phyloP scores from a whole-genome alignment of 768 basidiomycete species.

The Xerocomus spinulosus region DNA sequence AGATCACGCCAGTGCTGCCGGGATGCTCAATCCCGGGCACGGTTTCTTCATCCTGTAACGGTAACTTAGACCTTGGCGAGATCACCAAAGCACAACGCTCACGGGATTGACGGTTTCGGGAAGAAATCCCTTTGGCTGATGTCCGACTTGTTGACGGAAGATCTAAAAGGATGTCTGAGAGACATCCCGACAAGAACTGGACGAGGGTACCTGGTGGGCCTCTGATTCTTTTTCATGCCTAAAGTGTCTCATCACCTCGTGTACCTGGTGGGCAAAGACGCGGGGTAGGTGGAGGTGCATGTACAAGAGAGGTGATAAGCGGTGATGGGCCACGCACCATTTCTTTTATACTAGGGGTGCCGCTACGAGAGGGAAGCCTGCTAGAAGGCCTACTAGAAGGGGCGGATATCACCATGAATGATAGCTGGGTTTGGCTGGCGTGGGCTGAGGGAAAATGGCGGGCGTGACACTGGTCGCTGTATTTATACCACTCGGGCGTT shows the following conservation, averaged over 20 bases:
- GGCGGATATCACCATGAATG: slow-evolving; percentile 19
- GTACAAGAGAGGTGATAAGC: not conserved
- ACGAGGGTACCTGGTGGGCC: slow-evolving; percentile 64
- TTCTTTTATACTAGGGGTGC: slow-evolving; percentile 41
- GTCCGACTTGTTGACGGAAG: slow-evolving; percentile 67
- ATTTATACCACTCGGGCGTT: slow-evolving; percentile 19
- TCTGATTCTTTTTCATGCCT: slow-evolving; percentile 82
- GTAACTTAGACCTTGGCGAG: slow-evolving; percentile 1
- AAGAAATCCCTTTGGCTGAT: slow-evolving; percentile 57
- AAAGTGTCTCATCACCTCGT: slow-evolving; percentile 61
- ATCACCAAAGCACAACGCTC: slow-evolving; percentile 14
- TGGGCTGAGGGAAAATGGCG: slow-evolving; percentile 17
- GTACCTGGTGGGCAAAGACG: slow-evolving; percentile 51
- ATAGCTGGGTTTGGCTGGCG: slow-evolving; percentile 7
- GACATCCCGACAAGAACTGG: not conserved
- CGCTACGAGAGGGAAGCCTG: slow-evolving; percentile 34
- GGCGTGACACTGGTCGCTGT: slow-evolving; percentile 1
- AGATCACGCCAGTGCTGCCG: slow-evolving; percentile 62
- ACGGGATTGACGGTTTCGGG: slow-evolving; percentile 74
- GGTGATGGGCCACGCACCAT: slow-evolving; percentile 32
- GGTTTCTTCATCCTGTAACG: slow-evolving; percentile 73
- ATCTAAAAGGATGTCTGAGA: slow-evolving; percentile 44
- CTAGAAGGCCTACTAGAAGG: slow-evolving; percentile 26
- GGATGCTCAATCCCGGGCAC: slow-evolving; percentile 86
- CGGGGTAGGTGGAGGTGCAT: slow-evolving; percentile 31